A percentile compares a stretch with the other conserved stretches of the same genome.
Conservation (phyloP, 164 flowering plant genomes). For the Kalanchoe fedtschenkoi region DNA sequence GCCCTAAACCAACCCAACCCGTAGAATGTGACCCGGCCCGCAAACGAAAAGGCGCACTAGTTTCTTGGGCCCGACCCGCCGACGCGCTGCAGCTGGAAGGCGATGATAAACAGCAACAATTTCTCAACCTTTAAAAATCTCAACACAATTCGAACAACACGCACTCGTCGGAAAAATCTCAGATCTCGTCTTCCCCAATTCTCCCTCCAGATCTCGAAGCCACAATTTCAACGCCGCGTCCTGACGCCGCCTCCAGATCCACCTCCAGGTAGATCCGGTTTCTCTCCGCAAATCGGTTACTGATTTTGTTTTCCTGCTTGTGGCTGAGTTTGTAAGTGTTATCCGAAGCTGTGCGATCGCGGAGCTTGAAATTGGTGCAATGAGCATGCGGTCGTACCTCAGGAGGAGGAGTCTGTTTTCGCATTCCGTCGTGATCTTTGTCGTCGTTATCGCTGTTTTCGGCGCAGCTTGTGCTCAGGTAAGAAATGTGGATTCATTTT, state of each 20-base stretch:
- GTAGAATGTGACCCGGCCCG: too few relatives aligned
- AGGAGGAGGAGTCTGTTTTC: neutral
- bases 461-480: slow-evolving; percentile 1
- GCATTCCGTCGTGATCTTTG: neutral
- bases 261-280: too few relatives aligned
- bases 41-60: too few relatives aligned
- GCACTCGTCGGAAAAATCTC: neutral
- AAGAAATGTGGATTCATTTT: neutral
- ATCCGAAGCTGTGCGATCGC: neutral
- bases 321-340: neutral
- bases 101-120: too few relatives aligned
- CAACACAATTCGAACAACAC: too few relatives aligned
- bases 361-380: neutral
- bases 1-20: too few relatives aligned
- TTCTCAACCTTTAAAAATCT: too few relatives aligned
- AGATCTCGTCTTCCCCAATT: neutral
- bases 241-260: too few relatives aligned
- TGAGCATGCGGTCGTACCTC: neutral
- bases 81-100: too few relatives aligned
- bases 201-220: slow-evolving; percentile 1
- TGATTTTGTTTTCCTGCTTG: neutral
- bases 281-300: neutral
- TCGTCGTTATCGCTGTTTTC: neutral
- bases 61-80: too few relatives aligned
- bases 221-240: too few relatives aligned